These are phyloP conservation scores for Clathrospora elynae DNA, from an alignment of 2,329 filamentous ascomycete genomes.

Conservation along the genomic window DNA sequence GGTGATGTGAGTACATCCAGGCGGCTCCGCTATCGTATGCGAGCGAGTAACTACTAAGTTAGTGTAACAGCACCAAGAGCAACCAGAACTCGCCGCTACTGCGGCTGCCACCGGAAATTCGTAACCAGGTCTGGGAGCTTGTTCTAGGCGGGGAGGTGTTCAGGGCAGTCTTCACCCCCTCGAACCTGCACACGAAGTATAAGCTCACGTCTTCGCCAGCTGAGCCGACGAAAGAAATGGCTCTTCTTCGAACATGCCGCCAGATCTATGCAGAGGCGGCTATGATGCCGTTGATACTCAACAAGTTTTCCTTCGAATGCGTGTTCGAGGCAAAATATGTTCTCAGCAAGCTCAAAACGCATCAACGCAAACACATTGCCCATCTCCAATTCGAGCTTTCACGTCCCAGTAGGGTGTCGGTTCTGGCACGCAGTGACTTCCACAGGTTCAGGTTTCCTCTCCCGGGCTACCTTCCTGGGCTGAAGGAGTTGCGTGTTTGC, in stretches of 20 bases:
- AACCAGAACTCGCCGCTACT: slow-evolving; percentile 20
- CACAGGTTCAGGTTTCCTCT: no score
- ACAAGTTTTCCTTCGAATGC: not conserved
- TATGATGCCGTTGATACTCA: slow-evolving; percentile 3
- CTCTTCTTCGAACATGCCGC: slow-evolving; percentile 14
- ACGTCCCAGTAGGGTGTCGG: no score
- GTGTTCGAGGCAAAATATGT: not conserved
- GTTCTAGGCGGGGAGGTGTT: slow-evolving; percentile 15
- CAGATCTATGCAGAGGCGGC: slow-evolving; percentile 21
- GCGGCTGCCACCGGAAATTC: slow-evolving; percentile 20
- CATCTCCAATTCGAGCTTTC: no score
- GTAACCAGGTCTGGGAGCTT: slow-evolving; percentile 20
- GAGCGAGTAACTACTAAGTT: slow-evolving; percentile 2
- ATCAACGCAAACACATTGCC: not conserved
- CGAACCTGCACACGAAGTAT: not conserved
- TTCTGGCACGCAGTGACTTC: no score
- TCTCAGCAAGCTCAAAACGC: not conserved
- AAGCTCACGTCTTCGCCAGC: not conserved
- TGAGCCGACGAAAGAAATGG: not conserved
- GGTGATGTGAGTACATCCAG: slow-evolving; percentile 8
- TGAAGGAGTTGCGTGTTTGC: no score
- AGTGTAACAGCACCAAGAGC: slow-evolving; percentile 5
- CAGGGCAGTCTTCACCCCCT: not conserved
- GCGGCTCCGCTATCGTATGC: not conserved
- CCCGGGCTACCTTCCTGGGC: no score